phyloP scores from a whole-genome alignment of 2,329 filamentous ascomycete genomes.

The Alternaria brassicicola region DNA sequence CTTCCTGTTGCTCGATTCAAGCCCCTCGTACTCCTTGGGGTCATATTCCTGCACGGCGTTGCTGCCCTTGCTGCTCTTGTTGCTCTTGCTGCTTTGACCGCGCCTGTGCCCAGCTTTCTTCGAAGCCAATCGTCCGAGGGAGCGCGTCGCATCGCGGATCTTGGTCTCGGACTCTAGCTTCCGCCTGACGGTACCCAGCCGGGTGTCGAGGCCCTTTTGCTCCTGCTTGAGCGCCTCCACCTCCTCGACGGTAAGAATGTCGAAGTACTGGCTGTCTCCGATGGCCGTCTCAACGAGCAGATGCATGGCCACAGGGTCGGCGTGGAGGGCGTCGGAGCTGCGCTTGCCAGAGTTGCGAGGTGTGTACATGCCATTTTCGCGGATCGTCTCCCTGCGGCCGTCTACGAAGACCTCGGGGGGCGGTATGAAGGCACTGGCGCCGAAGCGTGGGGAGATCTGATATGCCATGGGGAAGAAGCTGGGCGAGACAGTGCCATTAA shows the following conservation, averaged over 20 bases:
- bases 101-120: conserved; percentile 60
- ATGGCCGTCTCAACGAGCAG: conserved; percentile 92
- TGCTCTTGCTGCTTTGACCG: conserved; percentile 57
- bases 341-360: conserved; percentile 39
- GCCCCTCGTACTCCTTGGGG: conserved; percentile 71
- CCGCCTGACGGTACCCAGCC: conserved; percentile 80
- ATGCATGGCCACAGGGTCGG: conserved; percentile 78
- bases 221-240: conserved; percentile 92
- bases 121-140: conserved; percentile 80
- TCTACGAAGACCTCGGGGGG: conserved; percentile 48
- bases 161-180: conserved; percentile 91
- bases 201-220: conserved; percentile 70
- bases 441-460: conserved; percentile 46
- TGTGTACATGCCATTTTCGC: conserved; percentile 35
- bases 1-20: conserved; percentile 74
- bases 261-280: conserved; percentile 82
- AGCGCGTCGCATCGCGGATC: conserved; percentile 89
- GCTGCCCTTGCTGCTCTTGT: conserved; percentile 57
- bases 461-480: conserved; percentile 47
- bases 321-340: conserved; percentile 43
- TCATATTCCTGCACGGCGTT: conserved; percentile 36
- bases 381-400: conserved; percentile 34
- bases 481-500: conserved; percentile 37
- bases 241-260: conserved; percentile 88
- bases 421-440: conserved; percentile 46